A percentile compares a stretch with the other conserved stretches of the same genome.
These are phyloP conservation scores for Colletotrichum sp. DNA, from an alignment of 2,329 filamentous ascomycete genomes.

Conservation along the genomic window DNA sequence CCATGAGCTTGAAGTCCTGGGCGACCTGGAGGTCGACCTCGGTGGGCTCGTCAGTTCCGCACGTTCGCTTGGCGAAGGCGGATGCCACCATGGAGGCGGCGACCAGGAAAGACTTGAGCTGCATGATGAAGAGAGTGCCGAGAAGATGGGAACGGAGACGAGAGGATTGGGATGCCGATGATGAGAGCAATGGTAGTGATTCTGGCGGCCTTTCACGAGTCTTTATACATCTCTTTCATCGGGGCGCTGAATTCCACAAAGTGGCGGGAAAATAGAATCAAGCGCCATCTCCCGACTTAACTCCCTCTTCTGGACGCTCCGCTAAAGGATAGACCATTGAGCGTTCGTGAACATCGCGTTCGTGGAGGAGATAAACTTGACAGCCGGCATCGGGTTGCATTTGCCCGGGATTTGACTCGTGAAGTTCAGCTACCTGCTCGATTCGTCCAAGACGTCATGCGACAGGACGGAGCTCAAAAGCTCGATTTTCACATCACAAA, in stretches of 20 bases:
- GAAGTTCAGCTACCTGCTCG: not conserved
- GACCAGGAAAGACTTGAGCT: slow-evolving; percentile 16
- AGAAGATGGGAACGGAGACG: not conserved
- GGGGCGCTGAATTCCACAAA: not conserved
- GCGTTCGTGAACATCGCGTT: not conserved
- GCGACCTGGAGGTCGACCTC: slow-evolving; percentile 13
- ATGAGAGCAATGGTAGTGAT: slow-evolving; percentile 42
- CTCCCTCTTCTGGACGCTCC: not conserved
- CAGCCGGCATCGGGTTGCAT: not conserved
- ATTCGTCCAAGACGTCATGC: not conserved
- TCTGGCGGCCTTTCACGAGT: slow-evolving; percentile 18
- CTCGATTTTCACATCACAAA: not conserved
- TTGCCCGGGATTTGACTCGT: not conserved
- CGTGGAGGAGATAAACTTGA: not conserved
- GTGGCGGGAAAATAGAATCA: not conserved
- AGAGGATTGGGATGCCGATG: not conserved
- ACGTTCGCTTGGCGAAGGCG: slow-evolving; percentile 16
- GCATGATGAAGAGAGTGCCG: slow-evolving; percentile 1
- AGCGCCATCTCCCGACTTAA: not conserved
- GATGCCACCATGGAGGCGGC: slow-evolving; percentile 14
- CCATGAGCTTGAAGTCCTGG: slow-evolving; percentile 1
- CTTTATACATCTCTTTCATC: not conserved
- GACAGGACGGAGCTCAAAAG: not conserved
- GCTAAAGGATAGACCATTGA: not conserved
- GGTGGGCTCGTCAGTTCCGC: slow-evolving; percentile 5